phyloP scores from a whole-genome alignment of 148 eudicot genomes.

The Camellia sinensis region DNA sequence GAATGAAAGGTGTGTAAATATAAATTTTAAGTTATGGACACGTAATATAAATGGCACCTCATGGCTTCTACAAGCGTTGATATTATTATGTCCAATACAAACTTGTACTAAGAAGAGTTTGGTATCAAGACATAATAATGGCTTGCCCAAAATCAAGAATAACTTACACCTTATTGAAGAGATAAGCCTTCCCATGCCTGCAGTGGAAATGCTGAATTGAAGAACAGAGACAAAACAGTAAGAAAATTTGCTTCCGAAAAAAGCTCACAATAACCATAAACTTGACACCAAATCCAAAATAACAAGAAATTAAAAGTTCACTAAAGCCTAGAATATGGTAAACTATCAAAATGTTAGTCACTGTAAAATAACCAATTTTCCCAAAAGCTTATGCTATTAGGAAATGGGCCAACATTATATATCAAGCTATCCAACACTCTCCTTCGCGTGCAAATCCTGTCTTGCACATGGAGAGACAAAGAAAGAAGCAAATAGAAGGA shows the following conservation, averaged over 20 bases:
- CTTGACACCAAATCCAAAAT: conserved; percentile 2
- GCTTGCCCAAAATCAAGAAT: conserved; percentile 25
- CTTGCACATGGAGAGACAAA: too few species aligned
- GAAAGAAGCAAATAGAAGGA: too few species aligned
- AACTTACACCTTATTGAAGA: conserved; percentile 95
- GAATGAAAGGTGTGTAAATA: neutral
- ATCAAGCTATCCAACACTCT: too few species aligned
- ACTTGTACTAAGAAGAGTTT: neutral
- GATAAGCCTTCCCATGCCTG: conserved; percentile 96
- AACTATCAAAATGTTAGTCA: neutral
- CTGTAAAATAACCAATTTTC: too few species aligned
- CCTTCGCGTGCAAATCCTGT: too few species aligned
- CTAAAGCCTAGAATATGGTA: neutral
- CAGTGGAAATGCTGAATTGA: conserved; percentile 71
- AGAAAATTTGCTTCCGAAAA: conserved; percentile 21
- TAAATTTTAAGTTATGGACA: neutral
- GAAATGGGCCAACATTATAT: too few species aligned
- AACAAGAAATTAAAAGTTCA: neutral
- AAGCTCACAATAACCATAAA: neutral
- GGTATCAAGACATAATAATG: neutral
- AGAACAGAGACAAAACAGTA: conserved; percentile 37
- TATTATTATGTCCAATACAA: neutral
- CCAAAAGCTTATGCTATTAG: too few species aligned
- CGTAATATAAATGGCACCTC: neutral
- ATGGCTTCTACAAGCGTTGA: conserved; percentile 5